Percentiles rank a stretch among this genome's conserved stretches.
These are phyloP conservation scores for Mycena floridula DNA, from an alignment of 768 basidiomycete genomes.

Conservation along the genomic window DNA sequence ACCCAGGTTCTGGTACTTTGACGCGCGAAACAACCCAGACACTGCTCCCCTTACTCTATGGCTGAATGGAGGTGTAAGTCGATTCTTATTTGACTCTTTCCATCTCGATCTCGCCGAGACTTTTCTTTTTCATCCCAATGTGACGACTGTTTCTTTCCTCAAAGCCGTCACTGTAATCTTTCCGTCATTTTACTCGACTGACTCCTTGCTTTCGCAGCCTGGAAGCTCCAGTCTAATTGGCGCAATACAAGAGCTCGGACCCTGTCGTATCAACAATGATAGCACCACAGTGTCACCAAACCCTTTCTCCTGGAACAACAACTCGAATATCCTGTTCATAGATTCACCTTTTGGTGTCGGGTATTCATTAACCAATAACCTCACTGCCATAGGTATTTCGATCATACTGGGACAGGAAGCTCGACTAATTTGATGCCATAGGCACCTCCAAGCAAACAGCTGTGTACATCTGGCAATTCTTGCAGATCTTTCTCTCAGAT, in stretches of 20 bases:
- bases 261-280: constrained; percentile 60
- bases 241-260: constrained; percentile 70
- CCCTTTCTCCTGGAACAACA: constrained; percentile 53
- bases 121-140: not conserved
- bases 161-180: too few relatives aligned
- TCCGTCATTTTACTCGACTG: not conserved
- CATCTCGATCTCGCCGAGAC: not conserved
- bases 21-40: constrained; percentile 51
- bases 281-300: constrained; percentile 42
- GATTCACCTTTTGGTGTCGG: constrained; percentile 61
- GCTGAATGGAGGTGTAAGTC: constrained; percentile 57
- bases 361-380: constrained; percentile 51
- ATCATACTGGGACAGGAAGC: too few relatives aligned
- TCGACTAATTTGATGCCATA: too few relatives aligned
- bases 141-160: too few relatives aligned
- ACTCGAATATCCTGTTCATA: constrained; percentile 53
- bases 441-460: constrained; percentile 50
- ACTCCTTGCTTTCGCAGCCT: constrained; percentile 25
- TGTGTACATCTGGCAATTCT: constrained; percentile 51
- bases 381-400: too few relatives aligned
- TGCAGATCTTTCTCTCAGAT: constrained; percentile 59
- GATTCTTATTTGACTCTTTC: constrained; percentile 9
- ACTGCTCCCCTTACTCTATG: constrained; percentile 60
- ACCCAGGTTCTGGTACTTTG: constrained; percentile 66
- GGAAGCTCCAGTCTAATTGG: constrained; percentile 56